Base-by-base conservation (phyloP, 257 asterid genomes). In the Ligustrum vulgare region DNA sequence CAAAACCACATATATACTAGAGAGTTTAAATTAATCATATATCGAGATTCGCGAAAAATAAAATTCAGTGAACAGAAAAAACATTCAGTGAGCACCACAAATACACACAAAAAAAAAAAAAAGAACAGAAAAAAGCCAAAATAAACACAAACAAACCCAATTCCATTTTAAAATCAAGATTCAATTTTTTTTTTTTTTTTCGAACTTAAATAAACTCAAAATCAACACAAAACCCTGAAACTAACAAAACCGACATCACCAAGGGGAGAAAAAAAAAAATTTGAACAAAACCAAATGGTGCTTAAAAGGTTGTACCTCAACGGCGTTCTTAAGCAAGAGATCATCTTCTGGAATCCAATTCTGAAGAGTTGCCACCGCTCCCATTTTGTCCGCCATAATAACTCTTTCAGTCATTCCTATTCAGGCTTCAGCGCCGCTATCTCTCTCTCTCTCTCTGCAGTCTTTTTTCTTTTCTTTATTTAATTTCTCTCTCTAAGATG, bases 291-390 rank as follows among this genome's bases (percentile, higher is more conserved):
- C 16, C 10, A 33, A 13, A 8, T 10, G 51, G 77, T 33, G 49
- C 8, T 35, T 31, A 7, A 37, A 31, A 39, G 22, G 35, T n/a
- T 74, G 58, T 79, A 93, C 98, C 98, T 93, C 94, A 23, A 88
- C 78, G 80, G 97, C 87, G 80, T 82, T 83, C 71, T 73, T 89
- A 16, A 93, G 96, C 82, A 90, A 56, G 37, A 89, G 70, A 76
- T 90, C 94, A 80, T 91, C 97, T 71, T 82, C 81, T 0, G 96
- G 89, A 76, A 72, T 73, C 96, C 93, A 91, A 67, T 70, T 85
- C 37, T 76, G 72, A 32, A 78, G 77, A 43, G 90, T 87, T 73
- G 89, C 87, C 76, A 85, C 67, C 72, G 89, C 91, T 79, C 90
- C 96, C 97, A 90, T 85, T 73, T 74, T 81, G 74, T 62, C 82